Conservation (phyloP, 495 filamentous ascomycete species). For the Bathelium albidoporum region DNA sequence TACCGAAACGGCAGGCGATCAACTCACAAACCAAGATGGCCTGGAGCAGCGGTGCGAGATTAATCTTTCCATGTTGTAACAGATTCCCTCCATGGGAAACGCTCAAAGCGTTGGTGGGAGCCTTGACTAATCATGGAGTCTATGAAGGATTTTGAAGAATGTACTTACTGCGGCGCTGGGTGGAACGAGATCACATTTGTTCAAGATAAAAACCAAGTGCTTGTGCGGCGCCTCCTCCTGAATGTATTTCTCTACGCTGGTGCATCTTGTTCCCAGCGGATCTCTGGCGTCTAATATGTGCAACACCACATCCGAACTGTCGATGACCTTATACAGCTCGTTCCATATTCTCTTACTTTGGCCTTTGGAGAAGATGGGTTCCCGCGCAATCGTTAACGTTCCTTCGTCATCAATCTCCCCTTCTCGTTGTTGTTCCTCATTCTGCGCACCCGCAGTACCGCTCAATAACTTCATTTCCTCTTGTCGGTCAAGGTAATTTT, state of each 20-base stretch:
- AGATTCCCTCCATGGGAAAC: constrained; percentile 62
- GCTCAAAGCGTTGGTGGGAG: constrained; percentile 42
- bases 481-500: constrained; percentile 63
- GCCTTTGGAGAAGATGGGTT: constrained; percentile 88
- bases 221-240: constrained; percentile 89
- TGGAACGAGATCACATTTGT: constrained; percentile 95
- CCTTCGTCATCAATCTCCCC: constrained; percentile 41
- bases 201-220: constrained; percentile 82
- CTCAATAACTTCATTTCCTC: constrained; percentile 63
- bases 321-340: constrained; percentile 75
- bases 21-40: constrained; percentile 47
- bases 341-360: constrained; percentile 96
- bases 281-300: constrained; percentile 35
- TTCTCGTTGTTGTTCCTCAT: constrained; percentile 36
- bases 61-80: constrained; percentile 98
- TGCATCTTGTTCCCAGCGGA: constrained; percentile 40
- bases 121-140: constrained; percentile 65
- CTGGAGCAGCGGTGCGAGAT: constrained; percentile 55
- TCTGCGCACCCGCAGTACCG: constrained; percentile 43
- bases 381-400: constrained; percentile 57
- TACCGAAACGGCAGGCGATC: constrained; percentile 77
- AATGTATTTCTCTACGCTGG: constrained; percentile 88
- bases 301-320: constrained; percentile 32
- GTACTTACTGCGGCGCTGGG: constrained; percentile 84
- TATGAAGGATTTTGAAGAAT: constrained; percentile 10